Evolutionary conservation across 176 grass and related monocot species (phyloP), one percentile per base, ranked within the genome.

Genomic region (Calamus simplicifolius): DNA sequence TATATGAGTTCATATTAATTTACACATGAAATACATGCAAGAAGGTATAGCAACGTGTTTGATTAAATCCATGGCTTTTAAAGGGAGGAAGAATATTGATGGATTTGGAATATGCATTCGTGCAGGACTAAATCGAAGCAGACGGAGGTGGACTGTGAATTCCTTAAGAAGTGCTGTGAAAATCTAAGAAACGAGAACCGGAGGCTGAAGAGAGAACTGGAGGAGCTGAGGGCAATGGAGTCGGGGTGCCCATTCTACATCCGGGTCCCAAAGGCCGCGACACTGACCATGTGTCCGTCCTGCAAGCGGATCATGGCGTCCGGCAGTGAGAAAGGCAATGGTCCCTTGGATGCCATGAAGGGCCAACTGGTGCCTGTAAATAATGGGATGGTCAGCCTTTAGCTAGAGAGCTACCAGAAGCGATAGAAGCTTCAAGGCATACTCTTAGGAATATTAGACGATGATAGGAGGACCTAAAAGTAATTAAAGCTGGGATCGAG

Each of bases 51-150:
- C 31, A 10, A 35, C 31, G 31, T 35, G 1, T 29, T 29, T 29
- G 28, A 29, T 29, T 29, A 29, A 29, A 29, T 29, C 4, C 4
- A 29, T 29, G 28, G 4, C 4, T 29, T 29, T 29, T 29, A 29
- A 29, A 29, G 28, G 28, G 28, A 29, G 4, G 28, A 23, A 23
- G 21, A 23, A 29, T 29, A 29, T 43, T 12, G 35, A 43, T 43
- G 35, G 35, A 43, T 43, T 43, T 43, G 35, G 6, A 43, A 12
- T 43, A 2, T 1, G n/a, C 35, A 8, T 38, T 28, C 7, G 0
- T 55, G 65, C 51, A 68, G 65, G 65, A 68, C 18, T 10, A 68
- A 68, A 29, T 16, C 25, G 65, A 68, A 68, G 51, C 52, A 68
- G 52, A 68, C 51, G 8, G 65, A 68, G 52, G 65, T 21, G 18